Evolutionary conservation across 139 green algal species (phyloP).

Genomic region (Edaphochlamys debaryana): DNA sequence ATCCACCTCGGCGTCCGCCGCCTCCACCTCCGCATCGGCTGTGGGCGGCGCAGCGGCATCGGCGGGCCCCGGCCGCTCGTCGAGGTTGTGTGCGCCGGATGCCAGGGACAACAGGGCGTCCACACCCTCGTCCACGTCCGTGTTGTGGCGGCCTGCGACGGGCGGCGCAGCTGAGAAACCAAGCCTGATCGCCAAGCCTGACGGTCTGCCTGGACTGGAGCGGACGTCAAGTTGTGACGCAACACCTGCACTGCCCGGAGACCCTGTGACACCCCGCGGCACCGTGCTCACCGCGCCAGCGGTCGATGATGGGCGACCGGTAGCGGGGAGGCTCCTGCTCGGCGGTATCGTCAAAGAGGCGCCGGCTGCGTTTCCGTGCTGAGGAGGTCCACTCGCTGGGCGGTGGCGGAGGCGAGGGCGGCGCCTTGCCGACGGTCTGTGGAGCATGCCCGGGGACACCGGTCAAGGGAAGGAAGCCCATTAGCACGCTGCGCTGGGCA

Average conservation of each 20-base stretch:
- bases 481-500: too few species aligned
- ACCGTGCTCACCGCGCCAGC: not conserved
- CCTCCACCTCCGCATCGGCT: too few species aligned
- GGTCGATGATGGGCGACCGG: not conserved
- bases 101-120: slow-evolving; percentile 78
- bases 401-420: not conserved
- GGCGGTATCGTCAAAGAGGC: slow-evolving; percentile 7
- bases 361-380: slow-evolving; percentile 21
- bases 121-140: slow-evolving; percentile 70
- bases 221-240: too few species aligned
- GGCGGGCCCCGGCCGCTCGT: not conserved
- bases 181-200: too few species aligned
- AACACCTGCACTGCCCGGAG: too few species aligned
- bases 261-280: too few species aligned
- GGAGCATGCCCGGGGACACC: too few species aligned
- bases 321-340: slow-evolving; percentile 1
- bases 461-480: too few species aligned
- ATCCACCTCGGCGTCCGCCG: not conserved
- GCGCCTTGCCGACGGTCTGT: not conserved
- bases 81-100: slow-evolving; percentile 50
- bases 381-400: slow-evolving; percentile 1
- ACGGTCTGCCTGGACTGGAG: too few species aligned
- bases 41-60: too few species aligned
- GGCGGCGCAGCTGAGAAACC: not conserved
- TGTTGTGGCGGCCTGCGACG: slow-evolving; percentile 28